phyloP scores from a whole-genome alignment of 1,139 yeast species.

The Protomyces pachydermus region DNA sequence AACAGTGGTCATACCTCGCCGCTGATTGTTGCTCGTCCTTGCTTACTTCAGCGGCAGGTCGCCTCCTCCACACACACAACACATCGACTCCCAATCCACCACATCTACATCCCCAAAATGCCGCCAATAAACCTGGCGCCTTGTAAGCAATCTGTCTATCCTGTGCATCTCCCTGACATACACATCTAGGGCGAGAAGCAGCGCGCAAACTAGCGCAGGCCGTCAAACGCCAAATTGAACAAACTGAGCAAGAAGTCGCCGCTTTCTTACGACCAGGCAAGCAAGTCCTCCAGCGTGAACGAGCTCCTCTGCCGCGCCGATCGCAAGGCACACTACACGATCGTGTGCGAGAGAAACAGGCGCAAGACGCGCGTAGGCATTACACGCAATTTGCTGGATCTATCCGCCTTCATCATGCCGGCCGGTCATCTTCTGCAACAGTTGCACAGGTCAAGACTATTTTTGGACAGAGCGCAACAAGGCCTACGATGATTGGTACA shows the following conservation, averaged over 20 bases:
- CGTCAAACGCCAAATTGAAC: conserved; percentile 18
- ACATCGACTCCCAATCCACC: no score
- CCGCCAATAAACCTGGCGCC: background rate
- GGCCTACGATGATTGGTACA: conserved; percentile 9
- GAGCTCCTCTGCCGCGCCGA: conserved; percentile 7
- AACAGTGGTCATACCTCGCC: no score
- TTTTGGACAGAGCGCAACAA: conserved; percentile 7
- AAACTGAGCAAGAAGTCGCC: conserved; percentile 15
- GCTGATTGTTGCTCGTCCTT: no score
- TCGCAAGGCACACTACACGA: background rate
- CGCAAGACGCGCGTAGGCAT: background rate
- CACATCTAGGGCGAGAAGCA: conserved; percentile 6
- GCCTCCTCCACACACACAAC: background rate
- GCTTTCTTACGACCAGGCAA: conserved; percentile 6
- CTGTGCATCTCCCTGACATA: background rate
- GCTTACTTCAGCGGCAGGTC: background rate
- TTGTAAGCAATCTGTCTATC: background rate
- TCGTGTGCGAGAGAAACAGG: background rate
- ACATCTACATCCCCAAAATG: background rate
- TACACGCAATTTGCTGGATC: background rate
- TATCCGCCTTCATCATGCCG: background rate
- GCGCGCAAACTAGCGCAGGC: conserved; percentile 27
- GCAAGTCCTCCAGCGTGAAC: conserved; percentile 7
- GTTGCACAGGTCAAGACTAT: background rate
- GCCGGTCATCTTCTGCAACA: background rate